Evolutionary conservation across 31 red algal genomes (phyloP).

Genomic region (Porphyra umbilicalis): DNA sequence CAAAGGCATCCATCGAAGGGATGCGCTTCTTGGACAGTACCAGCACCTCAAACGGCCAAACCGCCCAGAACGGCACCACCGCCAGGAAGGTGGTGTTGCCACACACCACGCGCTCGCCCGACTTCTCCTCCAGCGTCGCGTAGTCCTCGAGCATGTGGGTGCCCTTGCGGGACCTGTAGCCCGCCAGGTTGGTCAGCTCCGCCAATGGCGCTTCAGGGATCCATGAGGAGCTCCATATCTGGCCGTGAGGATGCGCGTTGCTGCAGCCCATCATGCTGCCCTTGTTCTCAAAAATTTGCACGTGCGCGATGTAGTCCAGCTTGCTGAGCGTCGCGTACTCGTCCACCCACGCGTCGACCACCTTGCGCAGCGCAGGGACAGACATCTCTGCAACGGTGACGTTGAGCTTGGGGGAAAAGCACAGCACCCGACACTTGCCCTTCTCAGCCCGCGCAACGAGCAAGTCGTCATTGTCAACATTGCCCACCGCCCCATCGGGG

Average conservation of each 20-base stretch:
- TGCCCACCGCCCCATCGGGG: conserved; percentile 32
- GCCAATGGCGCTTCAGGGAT: conserved; percentile 63
- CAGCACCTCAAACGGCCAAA: conserved; percentile 92
- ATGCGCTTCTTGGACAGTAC: conserved; percentile 44
- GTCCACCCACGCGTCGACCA: conserved; percentile 80
- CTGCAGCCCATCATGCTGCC: conserved; percentile 96
- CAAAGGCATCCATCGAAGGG: conserved; percentile 55
- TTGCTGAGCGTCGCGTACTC: conserved; percentile 54
- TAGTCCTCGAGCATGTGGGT: conserved; percentile 85
- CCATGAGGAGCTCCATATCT: conserved; percentile 93
- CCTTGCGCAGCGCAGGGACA: conserved; percentile 46
- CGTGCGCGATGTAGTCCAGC: conserved; percentile 65
- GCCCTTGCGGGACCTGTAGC: conserved; percentile 50
- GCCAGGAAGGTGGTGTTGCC: conserved; percentile 76
- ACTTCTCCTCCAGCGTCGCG: conserved; percentile 48
- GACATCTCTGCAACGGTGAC: conserved; percentile 93
- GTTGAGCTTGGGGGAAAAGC: conserved; percentile 96
- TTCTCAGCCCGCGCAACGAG: conserved; percentile 66
- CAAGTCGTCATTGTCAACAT: conserved; percentile 46
- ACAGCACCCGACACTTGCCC: conserved; percentile 94
- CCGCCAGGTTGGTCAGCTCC: conserved; percentile 51
- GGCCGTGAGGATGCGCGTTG: conserved; percentile 94
- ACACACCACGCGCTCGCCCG: conserved; percentile 78
- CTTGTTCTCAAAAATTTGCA: conserved; percentile 99
- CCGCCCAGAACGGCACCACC: conserved; percentile 95